These are phyloP conservation scores for Alisma plantagoaquatica DNA, from an alignment of 106 monocot genomes.

Conservation along the genomic window DNA sequence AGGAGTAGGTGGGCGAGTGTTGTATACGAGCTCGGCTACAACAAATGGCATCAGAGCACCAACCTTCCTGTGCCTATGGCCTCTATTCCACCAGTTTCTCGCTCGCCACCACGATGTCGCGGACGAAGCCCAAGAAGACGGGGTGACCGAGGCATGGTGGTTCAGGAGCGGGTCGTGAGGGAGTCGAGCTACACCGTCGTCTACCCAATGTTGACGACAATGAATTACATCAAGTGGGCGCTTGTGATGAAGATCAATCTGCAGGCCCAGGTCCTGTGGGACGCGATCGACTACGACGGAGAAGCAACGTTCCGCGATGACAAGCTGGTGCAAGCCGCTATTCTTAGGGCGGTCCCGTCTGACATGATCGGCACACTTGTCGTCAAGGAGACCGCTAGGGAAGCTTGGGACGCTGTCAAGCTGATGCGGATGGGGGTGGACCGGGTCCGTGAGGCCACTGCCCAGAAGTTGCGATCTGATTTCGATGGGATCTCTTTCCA, in stretches of 20 bases:
- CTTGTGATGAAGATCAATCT: not conserved
- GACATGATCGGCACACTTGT: not conserved
- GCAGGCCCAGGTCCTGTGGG: not conserved
- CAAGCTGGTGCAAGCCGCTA: not conserved
- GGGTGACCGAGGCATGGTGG: no score
- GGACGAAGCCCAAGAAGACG: no score
- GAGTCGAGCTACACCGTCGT: not conserved
- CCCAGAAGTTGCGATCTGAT: not conserved
- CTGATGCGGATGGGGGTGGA: not conserved
- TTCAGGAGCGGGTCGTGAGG: not conserved
- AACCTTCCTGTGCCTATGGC: no score
- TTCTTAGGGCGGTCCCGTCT: not conserved
- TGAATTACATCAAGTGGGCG: not conserved
- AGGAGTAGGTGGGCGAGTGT: no score
- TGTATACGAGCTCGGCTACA: no score
- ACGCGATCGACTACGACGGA: not conserved
- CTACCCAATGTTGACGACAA: not conserved
- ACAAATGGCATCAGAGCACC: no score
- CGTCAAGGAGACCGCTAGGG: not conserved
- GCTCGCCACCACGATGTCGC: no score
- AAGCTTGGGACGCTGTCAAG: not conserved
- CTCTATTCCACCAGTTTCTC: no score
- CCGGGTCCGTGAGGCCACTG: not conserved
- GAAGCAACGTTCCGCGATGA: not conserved
- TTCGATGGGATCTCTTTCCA: not conserved